These are phyloP conservation scores for Eutrema yunnanense DNA, from an alignment of 345 rosid species.

Conservation along the genomic window DNA sequence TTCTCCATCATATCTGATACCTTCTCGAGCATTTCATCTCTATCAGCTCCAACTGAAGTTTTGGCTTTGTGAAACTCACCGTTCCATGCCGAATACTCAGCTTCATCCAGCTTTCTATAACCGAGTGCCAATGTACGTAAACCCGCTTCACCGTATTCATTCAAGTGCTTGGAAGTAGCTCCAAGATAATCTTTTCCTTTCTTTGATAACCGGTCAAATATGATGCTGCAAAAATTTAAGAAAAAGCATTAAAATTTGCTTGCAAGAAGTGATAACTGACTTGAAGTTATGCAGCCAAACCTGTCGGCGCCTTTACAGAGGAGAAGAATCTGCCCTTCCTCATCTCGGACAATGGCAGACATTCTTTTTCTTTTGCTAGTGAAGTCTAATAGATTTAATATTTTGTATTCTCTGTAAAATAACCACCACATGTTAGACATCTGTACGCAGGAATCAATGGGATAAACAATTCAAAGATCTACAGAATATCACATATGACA, in stretches of 20 bases:
- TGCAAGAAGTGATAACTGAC: background rate
- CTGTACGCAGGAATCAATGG: background rate
- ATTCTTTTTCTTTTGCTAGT: constrained; percentile 72
- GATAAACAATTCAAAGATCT: background rate
- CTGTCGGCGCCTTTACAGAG: constrained; percentile 92
- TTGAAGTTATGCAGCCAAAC: constrained; percentile 29
- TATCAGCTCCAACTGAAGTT: constrained; percentile 57
- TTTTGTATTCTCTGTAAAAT: constrained; percentile 59
- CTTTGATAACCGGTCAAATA: constrained; percentile 61
- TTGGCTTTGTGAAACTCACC: constrained; percentile 47
- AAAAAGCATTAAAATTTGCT: background rate
- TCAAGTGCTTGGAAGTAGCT: constrained; percentile 47
- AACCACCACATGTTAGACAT: background rate
- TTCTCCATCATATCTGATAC: constrained; percentile 68
- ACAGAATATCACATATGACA: background rate
- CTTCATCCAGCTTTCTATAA: constrained; percentile 39
- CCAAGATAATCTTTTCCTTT: constrained; percentile 46
- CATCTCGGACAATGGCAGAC: constrained; percentile 63
- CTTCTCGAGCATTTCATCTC: constrained; percentile 60
- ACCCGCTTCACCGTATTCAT: constrained; percentile 65
- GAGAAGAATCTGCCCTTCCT: constrained; percentile 58
- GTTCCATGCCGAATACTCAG: constrained; percentile 54
- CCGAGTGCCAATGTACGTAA: constrained; percentile 74
- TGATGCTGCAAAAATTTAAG: constrained; percentile 40
- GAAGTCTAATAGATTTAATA: constrained; percentile 65